Conservation (phyloP, 1,284 basidiomycete species). For the Chalciporus piperatoides region DNA sequence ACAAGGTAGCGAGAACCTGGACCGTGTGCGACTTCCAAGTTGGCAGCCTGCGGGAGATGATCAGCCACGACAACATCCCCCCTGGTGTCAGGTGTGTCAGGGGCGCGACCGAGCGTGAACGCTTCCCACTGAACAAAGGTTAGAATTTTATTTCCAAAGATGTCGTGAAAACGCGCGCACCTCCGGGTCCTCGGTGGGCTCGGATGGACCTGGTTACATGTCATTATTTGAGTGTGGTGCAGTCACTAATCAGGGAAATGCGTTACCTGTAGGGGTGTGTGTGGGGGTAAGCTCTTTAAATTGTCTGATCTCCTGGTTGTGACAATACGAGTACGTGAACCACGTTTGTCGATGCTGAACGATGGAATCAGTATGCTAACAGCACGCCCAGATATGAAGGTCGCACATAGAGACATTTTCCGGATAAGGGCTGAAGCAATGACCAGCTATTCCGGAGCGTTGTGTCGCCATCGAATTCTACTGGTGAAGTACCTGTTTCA, state of each 20-base stretch:
- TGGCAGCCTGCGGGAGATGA: slow-evolving; percentile 55
- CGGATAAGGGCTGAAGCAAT: slow-evolving; percentile 69
- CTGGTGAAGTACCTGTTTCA: slow-evolving; percentile 41
- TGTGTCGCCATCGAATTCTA: slow-evolving; percentile 52
- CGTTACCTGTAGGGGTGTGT: slow-evolving; percentile 61
- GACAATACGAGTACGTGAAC: slow-evolving; percentile 97
- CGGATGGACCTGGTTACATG: slow-evolving; percentile 53
- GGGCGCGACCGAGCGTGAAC: slow-evolving; percentile 74
- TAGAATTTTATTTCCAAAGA: slow-evolving; percentile 13
- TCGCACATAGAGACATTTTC: slow-evolving; percentile 77
- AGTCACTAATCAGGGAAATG: slow-evolving; percentile 12
- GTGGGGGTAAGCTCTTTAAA: slow-evolving; percentile 69
- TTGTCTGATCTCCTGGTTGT: slow-evolving; percentile 84
- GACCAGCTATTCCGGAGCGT: slow-evolving; percentile 75
- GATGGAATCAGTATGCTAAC: slow-evolving; percentile 15
- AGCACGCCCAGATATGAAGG: slow-evolving; percentile 19
- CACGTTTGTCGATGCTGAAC: slow-evolving; percentile 77
- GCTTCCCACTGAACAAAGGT: slow-evolving; percentile 63
- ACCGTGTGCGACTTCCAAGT: slow-evolving; percentile 69
- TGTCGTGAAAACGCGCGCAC: slow-evolving; percentile 43
- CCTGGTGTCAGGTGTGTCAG: slow-evolving; percentile 52
- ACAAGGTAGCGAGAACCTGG: slow-evolving; percentile 87
- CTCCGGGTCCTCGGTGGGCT: slow-evolving; percentile 77
- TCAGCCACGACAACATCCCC: slow-evolving; percentile 68
- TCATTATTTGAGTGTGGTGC: slow-evolving; percentile 20